Base-by-base conservation (phyloP, 2,329 filamentous ascomycete genomes). In the Phyllosticta citribraziliensis region DNA sequence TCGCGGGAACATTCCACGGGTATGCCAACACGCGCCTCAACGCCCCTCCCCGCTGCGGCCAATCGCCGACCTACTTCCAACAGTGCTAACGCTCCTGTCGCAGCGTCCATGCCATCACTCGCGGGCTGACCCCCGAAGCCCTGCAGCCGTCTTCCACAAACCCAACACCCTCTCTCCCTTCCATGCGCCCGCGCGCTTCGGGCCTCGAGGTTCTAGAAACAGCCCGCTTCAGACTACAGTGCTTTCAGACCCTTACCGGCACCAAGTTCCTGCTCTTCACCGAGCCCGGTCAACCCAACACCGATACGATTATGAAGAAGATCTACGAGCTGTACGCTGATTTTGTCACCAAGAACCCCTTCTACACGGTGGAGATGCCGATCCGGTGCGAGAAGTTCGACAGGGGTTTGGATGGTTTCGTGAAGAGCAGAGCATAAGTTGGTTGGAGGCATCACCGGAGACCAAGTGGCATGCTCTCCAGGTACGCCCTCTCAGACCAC, bases 271-370 rank as follows among this genome's bases (percentile, higher is more conserved):
- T 99, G 50, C 81, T 99, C 60, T 97, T 99, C 73, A 97, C 94
- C 60, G 94, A 97, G 75, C 86, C 86, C 17, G 85, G 90, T 65
- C 92, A 95, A 78, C 84, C 87, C 56, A 96, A 95, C 70, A 87
- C 95, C 50, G 94, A 97, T 68, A 81, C 84, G 12, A 88, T 93
- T 53, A 86, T 96, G 67, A 83, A 85, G 71, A 88, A 85, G 73
- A 87, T 97, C 68, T 97, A 99, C 74, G 94, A 97, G 73, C 78
- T 97, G 58, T 99, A 97, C 78, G 84, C 90, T 57, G 94, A 99
- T 75, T 97, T 90, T 73, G 94, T 99, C 67, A 97, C 97, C 91
- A 99, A 97, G 81, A 99, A 99, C 74, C 94, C 94, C 0, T 99
- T 99, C 72, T 97, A 97, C 77, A 92, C 94, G 70, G 81, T 96